Conservation (phyloP, 2,329 filamentous ascomycete species). For the Metarhizium brunneum region DNA sequence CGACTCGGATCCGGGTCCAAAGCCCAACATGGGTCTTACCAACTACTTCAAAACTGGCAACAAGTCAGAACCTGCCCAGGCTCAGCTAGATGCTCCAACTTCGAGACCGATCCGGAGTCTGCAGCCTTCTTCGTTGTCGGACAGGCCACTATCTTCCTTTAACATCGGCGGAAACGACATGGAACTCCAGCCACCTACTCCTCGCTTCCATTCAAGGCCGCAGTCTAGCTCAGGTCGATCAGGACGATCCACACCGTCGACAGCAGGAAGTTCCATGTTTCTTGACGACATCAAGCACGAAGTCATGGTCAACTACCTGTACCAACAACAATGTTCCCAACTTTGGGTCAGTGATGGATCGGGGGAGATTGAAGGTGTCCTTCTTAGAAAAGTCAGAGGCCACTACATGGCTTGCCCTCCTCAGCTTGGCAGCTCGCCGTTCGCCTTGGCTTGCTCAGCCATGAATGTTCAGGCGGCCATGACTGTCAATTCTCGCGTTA, state of each 20-base stretch:
- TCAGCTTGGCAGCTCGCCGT: conserved; percentile 49
- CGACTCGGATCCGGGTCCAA: background rate
- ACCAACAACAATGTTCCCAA: conserved; percentile 67
- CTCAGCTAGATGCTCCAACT: conserved; percentile 10
- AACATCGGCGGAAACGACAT: conserved; percentile 28
- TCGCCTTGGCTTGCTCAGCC: conserved; percentile 55
- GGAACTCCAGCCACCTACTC: conserved; percentile 39
- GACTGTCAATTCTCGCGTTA: conserved; percentile 72
- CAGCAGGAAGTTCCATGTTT: conserved; percentile 39
- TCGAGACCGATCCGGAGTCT: conserved; percentile 12
- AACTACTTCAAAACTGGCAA: conserved; percentile 50
- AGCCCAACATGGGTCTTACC: conserved; percentile 45
- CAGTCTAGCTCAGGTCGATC: conserved; percentile 36
- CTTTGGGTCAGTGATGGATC: conserved; percentile 65
- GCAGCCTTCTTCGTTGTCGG: conserved; percentile 20
- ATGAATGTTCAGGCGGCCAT: conserved; percentile 71
- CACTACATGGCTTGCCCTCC: conserved; percentile 67
- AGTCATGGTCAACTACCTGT: conserved; percentile 76
- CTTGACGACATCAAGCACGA: conserved; percentile 70
- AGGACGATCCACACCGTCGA: conserved; percentile 20
- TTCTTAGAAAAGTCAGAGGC: conserved; percentile 58
- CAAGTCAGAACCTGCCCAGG: conserved; percentile 8
- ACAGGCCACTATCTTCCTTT: conserved; percentile 25
- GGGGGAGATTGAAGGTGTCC: conserved; percentile 61
- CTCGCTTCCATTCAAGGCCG: conserved; percentile 19